Percentiles rank a stretch among this genome's conserved stretches.
Evolutionary conservation across 164 flowering plant genomes (phyloP).

Genomic region (Berberis vulgaris): DNA sequence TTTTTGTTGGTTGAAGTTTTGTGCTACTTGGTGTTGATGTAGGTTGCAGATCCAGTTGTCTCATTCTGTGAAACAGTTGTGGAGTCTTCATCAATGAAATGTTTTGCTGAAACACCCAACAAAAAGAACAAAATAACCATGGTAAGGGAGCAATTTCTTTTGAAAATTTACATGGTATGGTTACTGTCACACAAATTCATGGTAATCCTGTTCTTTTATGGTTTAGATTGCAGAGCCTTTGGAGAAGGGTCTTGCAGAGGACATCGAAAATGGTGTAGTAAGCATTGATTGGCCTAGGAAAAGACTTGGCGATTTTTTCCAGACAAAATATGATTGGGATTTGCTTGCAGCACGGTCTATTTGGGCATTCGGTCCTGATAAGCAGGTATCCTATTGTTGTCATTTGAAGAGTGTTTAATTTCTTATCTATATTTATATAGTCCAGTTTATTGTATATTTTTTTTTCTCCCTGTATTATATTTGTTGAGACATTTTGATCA

Average conservation of each 20-base stretch:
- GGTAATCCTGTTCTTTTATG: neutral
- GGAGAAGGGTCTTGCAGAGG: conserved; percentile 95
- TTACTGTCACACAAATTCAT: neutral
- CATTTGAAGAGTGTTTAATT: too few relatives aligned
- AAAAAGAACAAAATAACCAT: conserved; percentile 94
- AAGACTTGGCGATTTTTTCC: conserved; percentile 78
- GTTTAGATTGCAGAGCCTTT: conserved; percentile 94
- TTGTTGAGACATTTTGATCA: too few relatives aligned
- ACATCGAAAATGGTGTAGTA: conserved; percentile 93
- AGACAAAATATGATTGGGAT: conserved; percentile 94
- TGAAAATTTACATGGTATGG: neutral
- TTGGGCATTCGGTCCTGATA: conserved; percentile 99
- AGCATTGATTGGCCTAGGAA: conserved; percentile 89
- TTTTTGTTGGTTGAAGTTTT: neutral
- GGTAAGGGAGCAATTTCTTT: conserved; percentile 33
- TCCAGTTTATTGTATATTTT: too few relatives aligned
- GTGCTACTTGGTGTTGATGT: conserved; percentile 11
- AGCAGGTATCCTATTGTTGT: conserved; percentile 51
- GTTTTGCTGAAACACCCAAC: conserved; percentile 99
- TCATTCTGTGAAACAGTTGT: conserved; percentile 99
- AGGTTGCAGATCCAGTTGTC: conserved; percentile 99
- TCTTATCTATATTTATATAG: too few relatives aligned
- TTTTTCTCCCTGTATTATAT: neutral
- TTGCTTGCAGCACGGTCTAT: conserved; percentile 91
- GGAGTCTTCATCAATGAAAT: conserved; percentile 97